These are phyloP conservation scores for Trichoderma asperelloides DNA, from an alignment of 495 filamentous ascomycete species.

Conservation along the genomic window DNA sequence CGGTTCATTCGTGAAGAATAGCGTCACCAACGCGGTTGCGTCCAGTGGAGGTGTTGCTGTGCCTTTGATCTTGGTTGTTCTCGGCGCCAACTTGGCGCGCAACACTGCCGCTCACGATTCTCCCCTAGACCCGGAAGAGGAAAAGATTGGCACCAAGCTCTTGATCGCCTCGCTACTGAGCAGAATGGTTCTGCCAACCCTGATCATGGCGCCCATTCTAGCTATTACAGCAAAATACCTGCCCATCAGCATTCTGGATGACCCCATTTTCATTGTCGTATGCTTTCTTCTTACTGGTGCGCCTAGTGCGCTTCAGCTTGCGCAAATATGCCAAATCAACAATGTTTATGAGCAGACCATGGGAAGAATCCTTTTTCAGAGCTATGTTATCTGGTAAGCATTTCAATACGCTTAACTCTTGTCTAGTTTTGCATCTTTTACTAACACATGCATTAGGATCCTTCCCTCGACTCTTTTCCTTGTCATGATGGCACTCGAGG, in stretches of 20 bases:
- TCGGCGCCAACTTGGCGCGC: conserved; percentile 82
- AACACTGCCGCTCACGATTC: conserved; percentile 54
- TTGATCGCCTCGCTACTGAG: conserved; percentile 78
- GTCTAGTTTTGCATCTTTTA: neutral
- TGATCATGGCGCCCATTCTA: conserved; percentile 89
- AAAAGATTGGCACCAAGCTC: conserved; percentile 58
- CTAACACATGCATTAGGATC: conserved; percentile 52
- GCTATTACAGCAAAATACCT: conserved; percentile 88
- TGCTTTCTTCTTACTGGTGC: conserved; percentile 94
- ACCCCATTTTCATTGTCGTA: conserved; percentile 96
- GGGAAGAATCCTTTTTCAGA: conserved; percentile 89
- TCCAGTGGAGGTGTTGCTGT: conserved; percentile 88
- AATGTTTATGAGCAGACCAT: conserved; percentile 89
- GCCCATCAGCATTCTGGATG: conserved; percentile 87
- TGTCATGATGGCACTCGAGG: conserved; percentile 86
- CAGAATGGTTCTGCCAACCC: conserved; percentile 84
- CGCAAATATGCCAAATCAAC: conserved; percentile 98
- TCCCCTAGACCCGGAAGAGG: conserved; percentile 54
- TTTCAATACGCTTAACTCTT: neutral
- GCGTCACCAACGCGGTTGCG: conserved; percentile 75
- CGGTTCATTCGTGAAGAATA: conserved; percentile 87
- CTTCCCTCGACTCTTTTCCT: conserved; percentile 85
- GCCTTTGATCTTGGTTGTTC: conserved; percentile 89
- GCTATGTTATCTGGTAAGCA: conserved; percentile 88
- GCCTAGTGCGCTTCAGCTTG: conserved; percentile 86